These are phyloP conservation scores for Annulohypoxylon moriforme DNA, from an alignment of 495 filamentous ascomycete genomes.

Conservation along the genomic window DNA sequence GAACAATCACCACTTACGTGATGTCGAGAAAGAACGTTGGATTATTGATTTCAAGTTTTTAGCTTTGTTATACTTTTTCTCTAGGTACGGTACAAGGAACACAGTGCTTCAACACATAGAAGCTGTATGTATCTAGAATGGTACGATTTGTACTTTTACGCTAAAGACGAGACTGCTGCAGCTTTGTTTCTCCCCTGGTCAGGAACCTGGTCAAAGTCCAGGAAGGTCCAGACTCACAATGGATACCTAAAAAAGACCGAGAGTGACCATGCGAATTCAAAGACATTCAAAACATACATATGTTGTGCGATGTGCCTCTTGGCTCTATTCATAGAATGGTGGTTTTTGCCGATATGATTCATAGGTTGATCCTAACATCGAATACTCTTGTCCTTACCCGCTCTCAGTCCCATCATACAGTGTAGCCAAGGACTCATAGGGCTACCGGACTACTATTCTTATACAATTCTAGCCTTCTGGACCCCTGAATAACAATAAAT, in stretches of 20 bases:
- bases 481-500: neutral
- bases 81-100: neutral
- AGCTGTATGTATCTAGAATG: conserved; percentile 10
- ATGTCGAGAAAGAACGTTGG: conserved; percentile 13
- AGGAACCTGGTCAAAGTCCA: conserved; percentile 27
- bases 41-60: conserved; percentile 10
- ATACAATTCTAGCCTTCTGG: conserved; percentile 10
- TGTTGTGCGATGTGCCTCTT: conserved; percentile 2
- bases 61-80: conserved; percentile 8
- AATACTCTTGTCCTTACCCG: neutral
- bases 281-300: conserved; percentile 5
- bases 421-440: conserved; percentile 22
- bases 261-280: neutral
- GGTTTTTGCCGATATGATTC: conserved; percentile 18
- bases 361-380: conserved; percentile 2
- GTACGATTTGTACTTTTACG: conserved; percentile 12
- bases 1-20: conserved; percentile 7
- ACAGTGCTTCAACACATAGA: neutral
- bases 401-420: neutral
- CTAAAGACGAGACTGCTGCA: conserved; percentile 18
- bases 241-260: conserved; percentile 3
- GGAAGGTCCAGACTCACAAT: conserved; percentile 35
- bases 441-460: conserved; percentile 28
- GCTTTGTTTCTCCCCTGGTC: conserved; percentile 28
- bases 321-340: conserved; percentile 8